Evolutionary conservation across 495 filamentous ascomycete genomes (phyloP).

Genomic region (Aspergillus heteromorphus): DNA sequence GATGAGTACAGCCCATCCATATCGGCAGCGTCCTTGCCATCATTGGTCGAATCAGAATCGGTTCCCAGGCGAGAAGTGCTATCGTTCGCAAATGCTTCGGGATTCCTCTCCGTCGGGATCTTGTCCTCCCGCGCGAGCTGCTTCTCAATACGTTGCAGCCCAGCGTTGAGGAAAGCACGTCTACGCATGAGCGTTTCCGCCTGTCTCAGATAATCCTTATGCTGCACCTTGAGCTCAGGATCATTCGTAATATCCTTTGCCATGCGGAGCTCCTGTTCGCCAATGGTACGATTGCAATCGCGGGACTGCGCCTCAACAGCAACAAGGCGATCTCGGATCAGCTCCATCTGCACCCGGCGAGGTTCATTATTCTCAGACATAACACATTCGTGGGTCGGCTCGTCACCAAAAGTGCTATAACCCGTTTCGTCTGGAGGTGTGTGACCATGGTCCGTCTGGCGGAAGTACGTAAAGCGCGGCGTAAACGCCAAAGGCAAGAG

Average conservation of each 20-base stretch:
- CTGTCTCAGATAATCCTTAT: slow-evolving; percentile 65
- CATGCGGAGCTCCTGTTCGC: slow-evolving; percentile 59
- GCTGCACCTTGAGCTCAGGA: slow-evolving; percentile 50
- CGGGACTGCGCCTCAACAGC: slow-evolving; percentile 72
- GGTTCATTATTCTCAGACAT: slow-evolving; percentile 95
- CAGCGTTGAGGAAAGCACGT: slow-evolving; percentile 68
- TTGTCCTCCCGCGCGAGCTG: slow-evolving; percentile 43
- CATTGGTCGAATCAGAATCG: slow-evolving; percentile 42
- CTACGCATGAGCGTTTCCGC: slow-evolving; percentile 65
- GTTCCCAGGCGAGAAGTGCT: slow-evolving; percentile 36
- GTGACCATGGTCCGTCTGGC: slow-evolving; percentile 86
- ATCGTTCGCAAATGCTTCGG: slow-evolving; percentile 43
- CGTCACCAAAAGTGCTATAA: slow-evolving; percentile 82
- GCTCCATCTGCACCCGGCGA: slow-evolving; percentile 76
- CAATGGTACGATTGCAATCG: slow-evolving; percentile 60
- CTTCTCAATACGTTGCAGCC: slow-evolving; percentile 61
- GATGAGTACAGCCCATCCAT: slow-evolving; percentile 37
- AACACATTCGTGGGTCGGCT: slow-evolving; percentile 87
- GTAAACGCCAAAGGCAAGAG: slow-evolving; percentile 89
- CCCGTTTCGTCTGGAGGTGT: slow-evolving; percentile 63
- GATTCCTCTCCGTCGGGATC: slow-evolving; percentile 16
- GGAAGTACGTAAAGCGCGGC: slow-evolving; percentile 92
- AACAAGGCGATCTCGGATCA: slow-evolving; percentile 74
- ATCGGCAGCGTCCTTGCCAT: slow-evolving; percentile 36
- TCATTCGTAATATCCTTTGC: slow-evolving; percentile 51